These are phyloP conservation scores for Herpetospermum pedunculosum DNA, from an alignment of 306 rosid species.

Conservation along the genomic window DNA sequence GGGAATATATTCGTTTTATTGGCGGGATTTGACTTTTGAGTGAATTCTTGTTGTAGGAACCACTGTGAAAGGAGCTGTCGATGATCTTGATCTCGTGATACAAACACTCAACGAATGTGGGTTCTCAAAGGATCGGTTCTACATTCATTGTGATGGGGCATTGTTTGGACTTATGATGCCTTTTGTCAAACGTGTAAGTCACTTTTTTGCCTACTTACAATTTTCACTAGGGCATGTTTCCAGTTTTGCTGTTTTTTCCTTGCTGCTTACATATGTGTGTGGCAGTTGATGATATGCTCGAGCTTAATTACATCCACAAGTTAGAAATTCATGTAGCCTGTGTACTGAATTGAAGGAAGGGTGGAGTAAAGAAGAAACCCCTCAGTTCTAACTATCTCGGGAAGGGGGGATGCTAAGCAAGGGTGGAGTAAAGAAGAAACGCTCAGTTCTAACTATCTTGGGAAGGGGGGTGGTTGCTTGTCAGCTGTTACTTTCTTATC, in stretches of 20 bases:
- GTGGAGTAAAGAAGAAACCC: no score
- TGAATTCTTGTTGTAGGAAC: slow-evolving; percentile 29
- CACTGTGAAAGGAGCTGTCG: slow-evolving; percentile 58
- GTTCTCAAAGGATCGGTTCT: slow-evolving; percentile 39
- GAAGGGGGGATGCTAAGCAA: no score
- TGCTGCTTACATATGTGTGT: not conserved
- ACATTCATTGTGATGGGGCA: slow-evolving; percentile 68
- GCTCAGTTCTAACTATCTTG: not conserved
- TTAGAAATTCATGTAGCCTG: not conserved
- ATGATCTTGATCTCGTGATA: slow-evolving; percentile 48
- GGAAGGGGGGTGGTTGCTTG: not conserved
- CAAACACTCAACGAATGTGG: slow-evolving; percentile 43
- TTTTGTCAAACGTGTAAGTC: slow-evolving; percentile 36
- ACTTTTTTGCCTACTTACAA: not conserved
- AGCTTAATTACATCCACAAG: not conserved
- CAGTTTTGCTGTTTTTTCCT: not conserved
- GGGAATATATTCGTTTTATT: not conserved
- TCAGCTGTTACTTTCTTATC: not conserved
- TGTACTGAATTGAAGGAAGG: not conserved
- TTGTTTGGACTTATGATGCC: slow-evolving; percentile 64
- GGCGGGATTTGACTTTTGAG: not conserved
- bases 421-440: no score
- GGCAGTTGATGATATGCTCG: not conserved
- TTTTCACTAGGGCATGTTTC: not conserved
- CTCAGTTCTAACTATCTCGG: not conserved